Base-by-base conservation (phyloP, 2,329 filamentous ascomycete genomes). In the Drechslera avenae region DNA sequence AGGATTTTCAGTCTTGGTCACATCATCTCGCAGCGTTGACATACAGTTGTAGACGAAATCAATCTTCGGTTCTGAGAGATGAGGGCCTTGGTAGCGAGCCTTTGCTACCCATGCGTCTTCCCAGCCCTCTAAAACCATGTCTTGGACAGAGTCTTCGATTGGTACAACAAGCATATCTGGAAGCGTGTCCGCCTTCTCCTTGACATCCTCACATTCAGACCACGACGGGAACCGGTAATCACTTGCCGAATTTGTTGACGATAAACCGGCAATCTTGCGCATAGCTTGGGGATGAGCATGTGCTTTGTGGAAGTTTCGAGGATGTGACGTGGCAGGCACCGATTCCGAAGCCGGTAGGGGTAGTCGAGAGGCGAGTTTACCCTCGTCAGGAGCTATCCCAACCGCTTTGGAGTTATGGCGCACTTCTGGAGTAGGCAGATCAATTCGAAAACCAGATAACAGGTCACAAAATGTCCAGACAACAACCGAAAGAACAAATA, bases 31-130 rank as follows among this genome's bases (percentile, higher is more conserved):
- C 10, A 39, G 16, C 4, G 35, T 4, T 33, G n/a, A n/a, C 18
- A 26, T 18, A 43, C 40, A 34, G n/a, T 14, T 18, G 5, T 23
- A 34, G 4, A 78, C 71, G 57, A 78, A 78, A 54, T 77, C 75
- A 48, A 78, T 75, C 43, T 73, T 76, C 10, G 75, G 69, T 51
- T 77, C 75, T 2, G 59, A 48, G 21, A 76, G 54, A 23, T 63
- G 67, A 12, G 66, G 59, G 6, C 60, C 64, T 28, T 70, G 58
- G 46, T 71, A 75, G 10, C 61, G 54, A 5, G 68, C 75, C 1
- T 70, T 62, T 8, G 74, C 60, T 43, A 75, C 72, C 75, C 76
- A 78, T 9, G 72, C 62, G 46, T 77, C 75, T 52, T 78, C 74
- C 75, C 75, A 77, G 3, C 73, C 74, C 30, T 73, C 64, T n/a